phyloP scores from a whole-genome alignment of 148 eudicot species.

The Chenopodium berlandieri region DNA sequence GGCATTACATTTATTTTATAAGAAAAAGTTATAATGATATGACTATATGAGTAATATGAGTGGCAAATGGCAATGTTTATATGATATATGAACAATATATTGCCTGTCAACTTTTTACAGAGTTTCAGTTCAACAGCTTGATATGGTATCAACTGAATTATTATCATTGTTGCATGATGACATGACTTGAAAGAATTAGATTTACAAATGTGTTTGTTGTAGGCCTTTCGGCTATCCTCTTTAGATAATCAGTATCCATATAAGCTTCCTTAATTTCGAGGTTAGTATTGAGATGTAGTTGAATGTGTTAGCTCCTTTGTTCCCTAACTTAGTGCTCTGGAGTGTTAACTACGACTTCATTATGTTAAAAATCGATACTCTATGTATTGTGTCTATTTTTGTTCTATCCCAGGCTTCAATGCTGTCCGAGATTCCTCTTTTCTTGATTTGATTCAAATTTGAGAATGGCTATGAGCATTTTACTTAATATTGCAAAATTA shows the following conservation, averaged over 20 bases:
- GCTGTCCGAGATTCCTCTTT: not conserved
- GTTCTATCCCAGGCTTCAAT: not conserved
- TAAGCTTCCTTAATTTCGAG: no score
- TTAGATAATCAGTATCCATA: no score
- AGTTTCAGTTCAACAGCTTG: not conserved
- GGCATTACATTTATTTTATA: no score
- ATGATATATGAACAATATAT: not conserved
- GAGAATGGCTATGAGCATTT: not conserved
- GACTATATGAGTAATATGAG: no score
- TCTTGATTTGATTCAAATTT: not conserved
- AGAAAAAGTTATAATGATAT: no score
- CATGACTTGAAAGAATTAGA: not conserved
- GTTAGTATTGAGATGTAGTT: not conserved
- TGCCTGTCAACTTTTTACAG: no score
- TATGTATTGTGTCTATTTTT: not conserved
- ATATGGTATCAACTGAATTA: not conserved
- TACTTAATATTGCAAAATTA: not conserved
- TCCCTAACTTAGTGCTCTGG: not conserved
- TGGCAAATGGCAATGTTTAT: no score
- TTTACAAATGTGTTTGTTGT: not conserved
- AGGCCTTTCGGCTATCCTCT: no score
- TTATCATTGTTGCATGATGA: not conserved
- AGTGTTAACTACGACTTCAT: not conserved
- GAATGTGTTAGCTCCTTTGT: not conserved
- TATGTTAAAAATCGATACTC: not conserved